These are phyloP conservation scores for Pythium monospermum DNA, from an alignment of 352 stramenopile genomes.

Conservation along the genomic window DNA sequence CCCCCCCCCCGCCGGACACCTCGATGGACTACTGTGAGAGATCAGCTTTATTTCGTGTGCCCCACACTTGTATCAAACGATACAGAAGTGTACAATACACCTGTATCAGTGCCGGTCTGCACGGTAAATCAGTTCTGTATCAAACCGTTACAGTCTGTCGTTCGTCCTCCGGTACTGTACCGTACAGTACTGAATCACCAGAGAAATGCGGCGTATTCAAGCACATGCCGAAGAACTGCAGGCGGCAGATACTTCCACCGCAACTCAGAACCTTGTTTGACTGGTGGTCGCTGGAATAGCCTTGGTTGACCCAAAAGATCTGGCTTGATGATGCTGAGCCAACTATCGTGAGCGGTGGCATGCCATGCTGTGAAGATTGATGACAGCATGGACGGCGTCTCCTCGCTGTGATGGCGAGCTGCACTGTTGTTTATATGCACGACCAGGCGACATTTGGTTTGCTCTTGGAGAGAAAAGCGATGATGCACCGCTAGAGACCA, in stretches of 20 bases:
- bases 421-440: constrained; percentile 41
- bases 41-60: no score
- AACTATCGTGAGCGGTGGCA: neutral
- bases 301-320: neutral
- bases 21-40: no score
- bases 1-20: no score
- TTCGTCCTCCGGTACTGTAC: no score
- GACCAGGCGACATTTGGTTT: constrained; percentile 54
- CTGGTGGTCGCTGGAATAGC: neutral
- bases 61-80: no score
- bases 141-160: no score
- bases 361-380: neutral
- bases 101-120: no score
- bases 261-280: neutral
- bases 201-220: constrained; percentile 51
- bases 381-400: neutral
- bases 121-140: no score
- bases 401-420: constrained; percentile 6
- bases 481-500: constrained; percentile 51
- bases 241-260: constrained; percentile 41
- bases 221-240: constrained; percentile 41
- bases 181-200: constrained; percentile 3
- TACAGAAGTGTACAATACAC: no score
- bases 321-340: no score
- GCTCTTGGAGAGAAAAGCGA: constrained; percentile 45